Base-by-base conservation (phyloP, 140 eudicot genomes). In the Anethum foeniculum region DNA sequence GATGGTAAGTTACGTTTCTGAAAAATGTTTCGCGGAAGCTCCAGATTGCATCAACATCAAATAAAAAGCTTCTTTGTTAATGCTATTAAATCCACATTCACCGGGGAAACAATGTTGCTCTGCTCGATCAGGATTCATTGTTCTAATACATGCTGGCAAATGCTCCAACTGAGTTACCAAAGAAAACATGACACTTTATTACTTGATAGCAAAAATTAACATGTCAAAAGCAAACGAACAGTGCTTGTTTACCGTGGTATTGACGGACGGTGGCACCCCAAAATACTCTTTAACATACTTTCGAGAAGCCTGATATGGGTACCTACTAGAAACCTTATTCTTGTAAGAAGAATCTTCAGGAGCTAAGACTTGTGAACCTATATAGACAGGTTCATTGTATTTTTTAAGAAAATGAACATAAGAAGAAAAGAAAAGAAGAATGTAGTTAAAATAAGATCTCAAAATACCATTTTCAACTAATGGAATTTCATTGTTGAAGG, bases 1-100 rank as follows among this genome's bases (percentile, higher is more conserved):
- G 58, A 7, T 34, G 36, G 78, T 8, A 80, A 49, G 36, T 83
- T 90, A 95, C 97, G 87, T 88, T 87, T 87, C 89, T 23, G 97
- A 85, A 79, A 88, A 38, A 84, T 72, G 32, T 77, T 85, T 87
- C 68, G 49, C 11, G 58, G 93, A 89, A 84, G 92, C 93, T 87
- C 97, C 97, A 78, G 90, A 89, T 69, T 93, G 90, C 81, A 84
- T 68, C 91, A 95, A 79, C 97, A 86, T 87, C 74, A 79, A 71
- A 86, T 77, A 82, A 83, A 95, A 90, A 60, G 83, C 85, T 80
- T 91, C 97, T 62, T 86, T 75, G 38, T 93, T 96, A 81, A 82
- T 72, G 82, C 88, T 77, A 47, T 75, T 83, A 60, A 81, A 44
- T 74, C 89, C 85, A 62, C 74, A 84, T 81, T 80, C 91, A 77